A percentile compares a stretch with the other conserved stretches of the same genome.
These are phyloP conservation scores for Hypsizygus marmoreus DNA, from an alignment of 768 basidiomycete genomes.

Conservation along the genomic window DNA sequence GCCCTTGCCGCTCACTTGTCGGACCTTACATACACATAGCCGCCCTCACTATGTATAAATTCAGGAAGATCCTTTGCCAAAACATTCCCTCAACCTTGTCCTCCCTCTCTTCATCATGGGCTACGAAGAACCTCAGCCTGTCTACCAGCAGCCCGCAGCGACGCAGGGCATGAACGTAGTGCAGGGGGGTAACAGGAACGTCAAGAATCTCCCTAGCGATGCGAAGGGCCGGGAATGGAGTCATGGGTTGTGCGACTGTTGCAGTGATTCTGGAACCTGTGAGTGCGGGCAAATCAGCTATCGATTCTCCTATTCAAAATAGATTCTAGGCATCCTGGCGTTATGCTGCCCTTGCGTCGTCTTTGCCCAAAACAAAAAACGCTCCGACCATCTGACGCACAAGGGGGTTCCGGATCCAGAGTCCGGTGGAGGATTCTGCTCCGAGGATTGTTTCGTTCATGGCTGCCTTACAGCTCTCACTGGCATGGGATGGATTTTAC, in stretches of 20 bases:
- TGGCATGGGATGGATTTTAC: slow-evolving; percentile 32
- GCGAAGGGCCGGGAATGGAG: slow-evolving; percentile 31
- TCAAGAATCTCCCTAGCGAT: slow-evolving; percentile 25
- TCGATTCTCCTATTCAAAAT: not conserved
- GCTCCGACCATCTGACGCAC: slow-evolving; percentile 31
- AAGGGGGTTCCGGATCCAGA: slow-evolving; percentile 36
- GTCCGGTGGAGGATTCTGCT: slow-evolving; percentile 29
- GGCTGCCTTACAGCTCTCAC: slow-evolving; percentile 18
- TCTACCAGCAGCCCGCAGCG: slow-evolving; percentile 20
- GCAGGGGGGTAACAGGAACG: slow-evolving; percentile 24
- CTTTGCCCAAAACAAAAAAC: slow-evolving; percentile 37
- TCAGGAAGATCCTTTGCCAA: too few relatives aligned
- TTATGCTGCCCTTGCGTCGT: slow-evolving; percentile 41
- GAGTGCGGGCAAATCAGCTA: slow-evolving; percentile 2
- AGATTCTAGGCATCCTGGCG: slow-evolving; percentile 25
- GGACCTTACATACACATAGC: too few relatives aligned
- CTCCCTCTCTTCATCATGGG: too few relatives aligned
- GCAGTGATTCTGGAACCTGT: slow-evolving; percentile 24
- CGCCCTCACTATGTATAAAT: too few relatives aligned
- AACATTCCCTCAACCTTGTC: too few relatives aligned
- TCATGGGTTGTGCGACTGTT: slow-evolving; percentile 24
- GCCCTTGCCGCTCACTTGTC: too few relatives aligned
- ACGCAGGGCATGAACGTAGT: slow-evolving; percentile 19
- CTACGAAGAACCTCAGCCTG: too few relatives aligned
- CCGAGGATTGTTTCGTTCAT: slow-evolving; percentile 31